Evolutionary conservation across 441 rosid genomes (phyloP).

Genomic region (Cnidoscolus chayamansa): DNA sequence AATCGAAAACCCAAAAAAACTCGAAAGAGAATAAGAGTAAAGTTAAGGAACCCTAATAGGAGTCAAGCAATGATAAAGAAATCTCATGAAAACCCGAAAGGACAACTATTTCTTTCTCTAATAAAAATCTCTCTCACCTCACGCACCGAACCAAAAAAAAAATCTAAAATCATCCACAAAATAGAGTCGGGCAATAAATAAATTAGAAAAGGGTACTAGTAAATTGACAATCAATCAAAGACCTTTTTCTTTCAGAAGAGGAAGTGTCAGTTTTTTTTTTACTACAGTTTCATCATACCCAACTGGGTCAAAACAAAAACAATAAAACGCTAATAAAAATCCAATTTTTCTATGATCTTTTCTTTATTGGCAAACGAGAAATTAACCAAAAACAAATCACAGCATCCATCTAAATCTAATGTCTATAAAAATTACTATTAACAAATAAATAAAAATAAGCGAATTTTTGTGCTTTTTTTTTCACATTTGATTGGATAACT

Average conservation of each 20-base stretch:
- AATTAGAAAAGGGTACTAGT: constrained; percentile 19
- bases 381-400: constrained; percentile 13
- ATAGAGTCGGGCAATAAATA: constrained; percentile 31
- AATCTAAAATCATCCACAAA: constrained; percentile 29
- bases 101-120: constrained; percentile 34
- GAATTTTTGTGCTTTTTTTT: background rate
- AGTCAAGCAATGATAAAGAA: constrained; percentile 22
- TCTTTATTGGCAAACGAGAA: constrained; percentile 17
- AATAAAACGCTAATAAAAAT: background rate
- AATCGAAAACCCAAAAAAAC: background rate
- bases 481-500: constrained; percentile 23
- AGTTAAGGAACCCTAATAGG: constrained; percentile 36
- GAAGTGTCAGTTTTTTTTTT: constrained; percentile 32
- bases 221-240: constrained; percentile 36
- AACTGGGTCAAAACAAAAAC: constrained; percentile 35
- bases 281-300: constrained; percentile 35
- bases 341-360: background rate
- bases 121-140: constrained; percentile 33
- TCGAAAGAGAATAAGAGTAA: constrained; percentile 6
- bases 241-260: constrained; percentile 9
- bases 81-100: constrained; percentile 37
- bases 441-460: background rate
- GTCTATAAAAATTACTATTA: background rate
- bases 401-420: background rate
- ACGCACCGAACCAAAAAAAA: constrained; percentile 21